Conservation (phyloP, 2,329 filamentous ascomycete species). For the Hyphodiscus sp. region DNA sequence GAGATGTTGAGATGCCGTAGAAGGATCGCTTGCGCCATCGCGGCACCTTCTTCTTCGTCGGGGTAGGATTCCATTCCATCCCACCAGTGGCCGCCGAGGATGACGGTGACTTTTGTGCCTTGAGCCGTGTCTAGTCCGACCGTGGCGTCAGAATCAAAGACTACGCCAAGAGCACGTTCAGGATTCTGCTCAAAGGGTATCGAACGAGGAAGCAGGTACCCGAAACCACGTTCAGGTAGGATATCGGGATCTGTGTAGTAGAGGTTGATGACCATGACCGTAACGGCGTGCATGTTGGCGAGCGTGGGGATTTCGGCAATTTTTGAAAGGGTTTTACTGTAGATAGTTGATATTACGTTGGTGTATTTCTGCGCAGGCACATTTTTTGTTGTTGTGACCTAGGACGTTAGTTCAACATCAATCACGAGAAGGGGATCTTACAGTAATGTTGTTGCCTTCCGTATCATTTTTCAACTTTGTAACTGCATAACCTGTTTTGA, state of each 20-base stretch:
- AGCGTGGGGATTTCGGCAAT: slow-evolving; percentile 38
- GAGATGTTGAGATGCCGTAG: slow-evolving; percentile 67
- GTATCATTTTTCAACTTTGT: slow-evolving; percentile 37
- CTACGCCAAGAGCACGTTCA: slow-evolving; percentile 78
- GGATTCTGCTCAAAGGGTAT: slow-evolving; percentile 67
- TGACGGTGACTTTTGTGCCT: slow-evolving; percentile 86
- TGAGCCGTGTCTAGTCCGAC: slow-evolving; percentile 45
- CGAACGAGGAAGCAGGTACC: slow-evolving; percentile 81
- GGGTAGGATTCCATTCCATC: slow-evolving; percentile 56
- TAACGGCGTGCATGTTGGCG: slow-evolving; percentile 56
- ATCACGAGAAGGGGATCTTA: slow-evolving; percentile 25
- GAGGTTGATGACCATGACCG: slow-evolving; percentile 87
- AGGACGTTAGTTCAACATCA: slow-evolving; percentile 11
- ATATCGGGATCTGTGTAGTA: slow-evolving; percentile 66
- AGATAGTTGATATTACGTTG: slow-evolving; percentile 58
- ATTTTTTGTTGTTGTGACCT: slow-evolving; percentile 29
- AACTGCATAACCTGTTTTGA: slow-evolving; percentile 46
- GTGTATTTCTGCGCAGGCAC: slow-evolving; percentile 35
- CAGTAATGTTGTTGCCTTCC: slow-evolving; percentile 35
- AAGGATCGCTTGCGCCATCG: slow-evolving; percentile 64
- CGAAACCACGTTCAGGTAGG: slow-evolving; percentile 65
- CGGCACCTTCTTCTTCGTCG: slow-evolving; percentile 55
- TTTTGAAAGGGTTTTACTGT: slow-evolving; percentile 6
- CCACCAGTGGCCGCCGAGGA: slow-evolving; percentile 94
- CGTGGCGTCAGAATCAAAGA: slow-evolving; percentile 65